Conservation (phyloP, 305 asterid species). For the Fraxinus sp. region DNA sequence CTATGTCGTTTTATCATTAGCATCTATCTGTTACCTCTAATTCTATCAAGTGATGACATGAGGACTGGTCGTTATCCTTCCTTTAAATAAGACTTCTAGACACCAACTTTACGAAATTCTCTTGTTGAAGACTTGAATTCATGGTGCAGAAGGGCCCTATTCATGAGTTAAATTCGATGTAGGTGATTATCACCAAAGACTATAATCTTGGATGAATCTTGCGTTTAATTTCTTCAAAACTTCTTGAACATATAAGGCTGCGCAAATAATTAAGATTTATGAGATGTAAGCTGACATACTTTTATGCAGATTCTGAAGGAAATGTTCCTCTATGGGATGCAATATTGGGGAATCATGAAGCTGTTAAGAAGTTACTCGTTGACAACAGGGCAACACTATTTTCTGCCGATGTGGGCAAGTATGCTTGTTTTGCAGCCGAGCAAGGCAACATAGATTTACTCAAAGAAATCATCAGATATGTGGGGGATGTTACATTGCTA, state of each 20-base stretch:
- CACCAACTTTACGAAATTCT: not conserved
- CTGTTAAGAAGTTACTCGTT: constrained; percentile 41
- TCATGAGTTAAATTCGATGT: not conserved
- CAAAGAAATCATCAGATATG: constrained; percentile 43
- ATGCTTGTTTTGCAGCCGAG: constrained; percentile 59
- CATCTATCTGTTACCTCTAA: too few species aligned
- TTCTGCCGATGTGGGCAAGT: constrained; percentile 55
- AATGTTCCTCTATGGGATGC: constrained; percentile 79
- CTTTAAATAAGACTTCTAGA: not conserved
- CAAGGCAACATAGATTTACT: constrained; percentile 58
- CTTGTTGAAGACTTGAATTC: not conserved
- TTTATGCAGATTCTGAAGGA: constrained; percentile 68
- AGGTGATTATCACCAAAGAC: not conserved
- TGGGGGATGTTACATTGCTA: constrained; percentile 48
- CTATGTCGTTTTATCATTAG: too few species aligned
- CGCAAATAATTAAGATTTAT: not conserved
- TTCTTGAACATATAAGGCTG: not conserved
- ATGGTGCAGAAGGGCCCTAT: not conserved
- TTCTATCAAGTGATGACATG: too few species aligned
- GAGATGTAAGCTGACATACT: not conserved
- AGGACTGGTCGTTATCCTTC: not conserved
- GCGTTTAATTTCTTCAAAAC: not conserved
- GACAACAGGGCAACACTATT: constrained; percentile 60
- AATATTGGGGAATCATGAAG: constrained; percentile 46
- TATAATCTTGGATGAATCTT: not conserved